Conservation (phyloP, 352 stramenopile species). For the Blastocystis sp. region DNA sequence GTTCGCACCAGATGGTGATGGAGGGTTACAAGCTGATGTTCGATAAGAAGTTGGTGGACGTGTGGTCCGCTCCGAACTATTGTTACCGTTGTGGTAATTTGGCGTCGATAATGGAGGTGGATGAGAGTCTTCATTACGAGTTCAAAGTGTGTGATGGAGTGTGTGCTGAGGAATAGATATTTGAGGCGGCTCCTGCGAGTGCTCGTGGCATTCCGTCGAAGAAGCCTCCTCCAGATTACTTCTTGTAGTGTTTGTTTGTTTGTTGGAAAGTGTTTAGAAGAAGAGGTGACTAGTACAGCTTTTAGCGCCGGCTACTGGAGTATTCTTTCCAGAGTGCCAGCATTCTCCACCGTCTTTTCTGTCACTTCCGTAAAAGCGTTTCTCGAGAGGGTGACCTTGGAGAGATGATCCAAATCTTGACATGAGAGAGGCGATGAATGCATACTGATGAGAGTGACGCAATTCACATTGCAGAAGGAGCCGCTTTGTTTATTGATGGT, state of each 20-base stretch:
- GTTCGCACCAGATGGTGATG: constrained; percentile 92
- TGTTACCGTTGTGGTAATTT: constrained; percentile 98
- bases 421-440: too few relatives aligned
- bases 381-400: too few relatives aligned
- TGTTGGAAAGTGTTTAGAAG: background rate
- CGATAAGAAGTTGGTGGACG: constrained; percentile 89
- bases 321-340: too few relatives aligned
- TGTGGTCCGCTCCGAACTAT: constrained; percentile 98
- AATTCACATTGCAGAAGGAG: too few relatives aligned
- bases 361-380: too few relatives aligned
- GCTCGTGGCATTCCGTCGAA: constrained; percentile 60
- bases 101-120: constrained; percentile 94
- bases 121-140: constrained; percentile 88
- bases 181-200: constrained; percentile 39
- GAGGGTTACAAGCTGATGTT: constrained; percentile 85
- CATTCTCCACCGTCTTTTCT: too few relatives aligned
- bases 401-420: too few relatives aligned
- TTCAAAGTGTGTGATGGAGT: constrained; percentile 91
- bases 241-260: constrained; percentile 49
- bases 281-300: too few relatives aligned
- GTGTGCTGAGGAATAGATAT: constrained; percentile 80
- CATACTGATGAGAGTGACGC: too few relatives aligned
- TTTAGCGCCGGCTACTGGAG: too few relatives aligned
- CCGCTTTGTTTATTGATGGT: too few relatives aligned
- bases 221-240: constrained; percentile 69